Base-by-base conservation (phyloP, 2,329 filamentous ascomycete species). In the Aspergillus proliferans region DNA sequence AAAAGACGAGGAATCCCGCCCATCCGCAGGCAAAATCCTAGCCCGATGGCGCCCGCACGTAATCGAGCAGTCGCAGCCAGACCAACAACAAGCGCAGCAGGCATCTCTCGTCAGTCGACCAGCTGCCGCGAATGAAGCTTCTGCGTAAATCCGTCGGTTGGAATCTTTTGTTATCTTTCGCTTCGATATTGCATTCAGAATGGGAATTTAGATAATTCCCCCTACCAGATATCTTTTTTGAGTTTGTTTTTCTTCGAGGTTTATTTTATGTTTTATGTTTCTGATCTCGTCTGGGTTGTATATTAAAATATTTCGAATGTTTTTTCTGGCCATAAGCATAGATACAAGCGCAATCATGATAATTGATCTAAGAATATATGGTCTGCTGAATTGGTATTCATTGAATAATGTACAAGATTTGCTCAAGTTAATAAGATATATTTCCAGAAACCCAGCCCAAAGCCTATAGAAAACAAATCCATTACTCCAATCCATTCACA, bases 21-120 rank as follows among this genome's bases (percentile, higher is more conserved):
- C 72, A 2, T 68, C 72, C 9, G 74, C 77, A 4, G 71, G 70
- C 47, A 82, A 82, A 59, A 63, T 83, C 45, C 68, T 84, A 9
- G 64, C 63, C 8, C 79, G 73, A 57, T 83, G 77, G 77, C 71
- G 77, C 47, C 81, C 81, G 1, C 15, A 21, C 6, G 18, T 40
- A 10, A 40, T 21, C 18, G 38, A 21, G 10, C 69, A 74, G 24
- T 47, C 56, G 28, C 57, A 60, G 39, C 53, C 51, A 50, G 58
- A 43, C 36, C 52, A 43, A 19, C 49, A 50, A 50, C 52, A 46
- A 47, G 36, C 4, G 8, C 34, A 43, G 19, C 46, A 47, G 21
- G 21, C 22, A 30, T 30, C 45, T 10, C 36, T 46, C 7, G n/a
- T 19, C 19, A 40, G 4, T 15, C 45, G 36, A 9, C 22, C 38